These are phyloP conservation scores for Martensiomyces pterosporus DNA, from an alignment of 192 early-diverging fungal species.

Conservation along the genomic window DNA sequence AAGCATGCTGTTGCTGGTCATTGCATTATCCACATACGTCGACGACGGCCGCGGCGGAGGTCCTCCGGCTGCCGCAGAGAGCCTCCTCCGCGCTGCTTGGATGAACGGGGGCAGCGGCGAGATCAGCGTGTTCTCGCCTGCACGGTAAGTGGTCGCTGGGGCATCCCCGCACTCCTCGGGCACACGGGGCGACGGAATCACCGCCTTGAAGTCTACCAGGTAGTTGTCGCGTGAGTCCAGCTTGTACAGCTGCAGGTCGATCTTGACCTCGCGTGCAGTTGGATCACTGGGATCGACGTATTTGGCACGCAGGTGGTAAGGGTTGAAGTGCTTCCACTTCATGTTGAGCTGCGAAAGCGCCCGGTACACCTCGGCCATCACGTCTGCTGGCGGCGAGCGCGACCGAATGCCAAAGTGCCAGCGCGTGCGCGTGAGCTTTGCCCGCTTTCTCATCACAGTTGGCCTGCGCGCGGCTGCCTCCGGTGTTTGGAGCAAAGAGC, in stretches of 20 bases:
- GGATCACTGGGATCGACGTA: conserved; percentile 53
- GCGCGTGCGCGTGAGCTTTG: conserved; percentile 60
- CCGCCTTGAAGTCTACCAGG: conserved; percentile 94
- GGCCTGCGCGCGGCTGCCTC: conserved; percentile 4
- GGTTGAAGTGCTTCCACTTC: conserved; percentile 89
- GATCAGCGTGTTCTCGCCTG: conserved; percentile 33
- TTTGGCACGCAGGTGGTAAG: conserved; percentile 78
- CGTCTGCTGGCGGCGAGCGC: conserved; percentile 83
- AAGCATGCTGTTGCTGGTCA: conserved; percentile 7
- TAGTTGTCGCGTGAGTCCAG: conserved; percentile 84
- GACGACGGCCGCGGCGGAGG: conserved; percentile 25
- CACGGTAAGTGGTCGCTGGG: conserved; percentile 17
- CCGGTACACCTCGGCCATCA: conserved; percentile 96
- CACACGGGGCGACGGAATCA: conserved; percentile 39
- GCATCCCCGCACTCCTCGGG: conserved; percentile 24
- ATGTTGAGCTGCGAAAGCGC: conserved; percentile 86
- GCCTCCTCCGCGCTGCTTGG: conserved; percentile 38
- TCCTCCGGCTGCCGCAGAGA: conserved; percentile 23
- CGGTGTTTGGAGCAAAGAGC: background rate
- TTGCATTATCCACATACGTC: conserved; percentile 9
- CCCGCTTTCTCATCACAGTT: conserved; percentile 41
- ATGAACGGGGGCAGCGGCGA: conserved; percentile 38
- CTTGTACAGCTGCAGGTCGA: conserved; percentile 93
- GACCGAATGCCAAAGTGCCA: conserved; percentile 99
- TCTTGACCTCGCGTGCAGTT: conserved; percentile 62